Percentiles rank a stretch among this genome's conserved stretches.
Evolutionary conservation across 2,329 filamentous ascomycete species (phyloP).

Genomic region (Beauveria sp.): DNA sequence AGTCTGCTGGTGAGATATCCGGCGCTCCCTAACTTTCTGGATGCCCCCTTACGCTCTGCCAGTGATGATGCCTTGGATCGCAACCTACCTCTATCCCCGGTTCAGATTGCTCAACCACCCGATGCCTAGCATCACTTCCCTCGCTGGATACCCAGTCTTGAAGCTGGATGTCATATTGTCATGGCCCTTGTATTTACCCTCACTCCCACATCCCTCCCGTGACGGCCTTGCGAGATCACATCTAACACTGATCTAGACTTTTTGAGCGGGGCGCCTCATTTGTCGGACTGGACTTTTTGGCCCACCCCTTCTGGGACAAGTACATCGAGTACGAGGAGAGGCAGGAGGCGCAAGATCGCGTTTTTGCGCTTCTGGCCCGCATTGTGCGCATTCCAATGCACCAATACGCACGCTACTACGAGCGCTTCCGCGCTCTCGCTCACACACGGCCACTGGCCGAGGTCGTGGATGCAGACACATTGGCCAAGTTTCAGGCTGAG

Average conservation of each 20-base stretch:
- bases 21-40: constrained; percentile 47
- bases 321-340: constrained; percentile 96
- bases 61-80: constrained; percentile 49
- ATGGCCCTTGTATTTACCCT: constrained; percentile 18
- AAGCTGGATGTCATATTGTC: constrained; percentile 7
- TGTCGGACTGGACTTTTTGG: constrained; percentile 87
- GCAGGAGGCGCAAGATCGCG: constrained; percentile 72
- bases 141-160: background rate
- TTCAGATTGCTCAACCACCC: constrained; percentile 8
- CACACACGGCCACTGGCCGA: constrained; percentile 66
- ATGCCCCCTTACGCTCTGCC: constrained; percentile 58
- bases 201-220: constrained; percentile 12
- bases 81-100: constrained; percentile 24
- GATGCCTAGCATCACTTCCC: constrained; percentile 10
- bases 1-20: constrained; percentile 62
- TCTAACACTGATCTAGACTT: constrained; percentile 52
- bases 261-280: constrained; percentile 82
- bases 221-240: constrained; percentile 4
- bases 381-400: constrained; percentile 89
- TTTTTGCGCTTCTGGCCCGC: constrained; percentile 75
- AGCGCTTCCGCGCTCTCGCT: constrained; percentile 74
- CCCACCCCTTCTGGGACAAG: constrained; percentile 98
- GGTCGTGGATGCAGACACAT: constrained; percentile 59
- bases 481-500: constrained; percentile 63
- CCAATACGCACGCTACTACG: constrained; percentile 91